phyloP scores from a whole-genome alignment of 768 basidiomycete genomes.

The Naganishia kalamii region DNA sequence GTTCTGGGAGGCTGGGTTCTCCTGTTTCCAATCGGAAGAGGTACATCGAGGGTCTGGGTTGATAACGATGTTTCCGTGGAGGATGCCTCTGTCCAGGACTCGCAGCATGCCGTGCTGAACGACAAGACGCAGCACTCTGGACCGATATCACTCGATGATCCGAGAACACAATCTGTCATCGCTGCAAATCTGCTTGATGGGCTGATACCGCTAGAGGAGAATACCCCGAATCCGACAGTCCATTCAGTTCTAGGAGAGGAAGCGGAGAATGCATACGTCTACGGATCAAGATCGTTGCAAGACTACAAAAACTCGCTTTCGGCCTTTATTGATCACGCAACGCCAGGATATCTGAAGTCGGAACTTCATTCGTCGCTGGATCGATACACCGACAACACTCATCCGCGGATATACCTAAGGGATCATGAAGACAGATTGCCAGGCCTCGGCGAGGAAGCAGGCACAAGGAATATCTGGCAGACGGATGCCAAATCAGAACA shows the following conservation, averaged over 20 bases:
- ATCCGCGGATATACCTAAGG: not conserved
- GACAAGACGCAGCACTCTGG: not conserved
- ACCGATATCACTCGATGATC: not conserved
- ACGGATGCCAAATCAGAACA: conserved; percentile 33
- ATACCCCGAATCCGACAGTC: conserved; percentile 8
- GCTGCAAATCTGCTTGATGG: conserved; percentile 8
- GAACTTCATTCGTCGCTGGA: conserved; percentile 22
- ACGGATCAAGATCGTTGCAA: conserved; percentile 17
- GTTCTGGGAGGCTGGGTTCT: not conserved
- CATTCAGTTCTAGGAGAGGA: conserved; percentile 31
- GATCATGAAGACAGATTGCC: not conserved
- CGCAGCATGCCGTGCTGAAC: no score
- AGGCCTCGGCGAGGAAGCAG: conserved; percentile 9
- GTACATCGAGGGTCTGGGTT: not conserved
- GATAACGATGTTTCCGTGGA: not conserved
- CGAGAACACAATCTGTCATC: not conserved
- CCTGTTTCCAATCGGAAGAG: not conserved
- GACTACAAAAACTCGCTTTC: conserved; percentile 15
- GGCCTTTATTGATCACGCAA: conserved; percentile 19
- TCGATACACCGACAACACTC: conserved; percentile 5
- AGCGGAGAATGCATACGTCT: conserved; percentile 35
- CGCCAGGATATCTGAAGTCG: conserved; percentile 24
- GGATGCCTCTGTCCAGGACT: no score
- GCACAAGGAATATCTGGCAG: conserved; percentile 38
- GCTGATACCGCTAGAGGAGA: not conserved